Evolutionary conservation across 805 yeast genomes (phyloP).

Genomic region (Wickerhamiella parazyma): DNA sequence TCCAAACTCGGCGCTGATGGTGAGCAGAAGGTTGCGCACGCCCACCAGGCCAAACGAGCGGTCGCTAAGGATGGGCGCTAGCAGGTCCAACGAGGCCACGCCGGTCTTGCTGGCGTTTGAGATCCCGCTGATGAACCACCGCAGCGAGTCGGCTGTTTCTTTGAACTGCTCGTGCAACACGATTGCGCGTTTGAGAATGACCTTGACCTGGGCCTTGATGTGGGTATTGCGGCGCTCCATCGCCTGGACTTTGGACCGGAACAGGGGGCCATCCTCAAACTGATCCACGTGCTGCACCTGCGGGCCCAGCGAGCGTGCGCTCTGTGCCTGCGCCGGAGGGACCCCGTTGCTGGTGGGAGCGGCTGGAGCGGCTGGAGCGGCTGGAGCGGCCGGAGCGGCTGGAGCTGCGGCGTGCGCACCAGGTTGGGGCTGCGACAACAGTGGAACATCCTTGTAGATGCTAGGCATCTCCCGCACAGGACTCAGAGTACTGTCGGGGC

Average conservation of each 20-base stretch:
- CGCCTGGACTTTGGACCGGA: slow-evolving; percentile 29
- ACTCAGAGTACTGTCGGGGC: slow-evolving; percentile 10
- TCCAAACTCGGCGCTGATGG: slow-evolving; percentile 22
- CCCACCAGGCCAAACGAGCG: slow-evolving; percentile 18
- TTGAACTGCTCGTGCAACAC: slow-evolving; percentile 24
- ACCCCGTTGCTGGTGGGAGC: neutral
- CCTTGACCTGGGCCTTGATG: slow-evolving; percentile 26
- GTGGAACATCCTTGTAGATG: neutral
- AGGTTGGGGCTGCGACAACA: neutral
- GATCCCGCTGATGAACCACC: slow-evolving; percentile 24
- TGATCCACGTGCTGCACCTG: slow-evolving; percentile 20
- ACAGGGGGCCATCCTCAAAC: slow-evolving; percentile 34
- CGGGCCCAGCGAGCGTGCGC: neutral
- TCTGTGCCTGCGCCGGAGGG: neutral
- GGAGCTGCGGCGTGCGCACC: too few relatives aligned
- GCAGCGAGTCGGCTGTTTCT: slow-evolving; percentile 25
- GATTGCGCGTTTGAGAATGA: slow-evolving; percentile 27
- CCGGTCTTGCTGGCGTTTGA: slow-evolving; percentile 24
- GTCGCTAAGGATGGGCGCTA: slow-evolving; percentile 22
- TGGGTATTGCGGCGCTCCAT: slow-evolving; percentile 28
- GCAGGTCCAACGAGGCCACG: slow-evolving; percentile 23
- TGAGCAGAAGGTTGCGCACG: slow-evolving; percentile 17
- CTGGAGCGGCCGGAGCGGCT: too few relatives aligned
- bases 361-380: neutral
- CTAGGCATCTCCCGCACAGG: slow-evolving; percentile 8